Conservation (phyloP, 495 filamentous ascomycete species). For the Clavariopsis aquatica region DNA sequence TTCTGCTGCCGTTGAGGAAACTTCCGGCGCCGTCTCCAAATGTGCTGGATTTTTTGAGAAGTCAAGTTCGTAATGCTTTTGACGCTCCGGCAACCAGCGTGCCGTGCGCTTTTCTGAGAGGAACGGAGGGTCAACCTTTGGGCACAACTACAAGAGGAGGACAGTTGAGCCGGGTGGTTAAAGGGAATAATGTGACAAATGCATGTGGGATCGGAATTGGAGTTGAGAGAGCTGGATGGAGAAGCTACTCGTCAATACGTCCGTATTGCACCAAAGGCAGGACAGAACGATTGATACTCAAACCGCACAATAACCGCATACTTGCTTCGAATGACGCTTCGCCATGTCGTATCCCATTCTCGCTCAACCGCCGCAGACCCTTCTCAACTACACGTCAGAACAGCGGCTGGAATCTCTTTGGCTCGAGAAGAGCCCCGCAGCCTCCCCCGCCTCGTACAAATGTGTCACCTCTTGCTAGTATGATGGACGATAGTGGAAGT, state of each 20-base stretch:
- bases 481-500: conserved; percentile 47
- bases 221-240: background rate
- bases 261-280: background rate
- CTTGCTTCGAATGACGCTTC: background rate
- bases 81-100: conserved; percentile 6
- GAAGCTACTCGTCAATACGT: background rate
- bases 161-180: background rate
- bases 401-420: conserved; percentile 24
- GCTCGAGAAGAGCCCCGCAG: conserved; percentile 10
- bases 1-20: conserved; percentile 19
- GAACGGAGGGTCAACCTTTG: background rate
- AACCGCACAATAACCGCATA: background rate
- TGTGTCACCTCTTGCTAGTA: conserved; percentile 50
- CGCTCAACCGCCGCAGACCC: conserved; percentile 2
- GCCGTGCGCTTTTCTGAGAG: conserved; percentile 10
- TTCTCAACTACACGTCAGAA: conserved; percentile 29
- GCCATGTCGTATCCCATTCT: background rate
- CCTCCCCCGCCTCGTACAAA: conserved; percentile 21
- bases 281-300: background rate
- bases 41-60: conserved; percentile 28
- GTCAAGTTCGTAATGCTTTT: conserved; percentile 20
- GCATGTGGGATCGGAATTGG: background rate
- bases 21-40: conserved; percentile 25
- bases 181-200: background rate
- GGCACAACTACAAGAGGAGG: background rate